Evolutionary conservation across 768 basidiomycete genomes (phyloP).

Genomic region (Amanita phalloides): DNA sequence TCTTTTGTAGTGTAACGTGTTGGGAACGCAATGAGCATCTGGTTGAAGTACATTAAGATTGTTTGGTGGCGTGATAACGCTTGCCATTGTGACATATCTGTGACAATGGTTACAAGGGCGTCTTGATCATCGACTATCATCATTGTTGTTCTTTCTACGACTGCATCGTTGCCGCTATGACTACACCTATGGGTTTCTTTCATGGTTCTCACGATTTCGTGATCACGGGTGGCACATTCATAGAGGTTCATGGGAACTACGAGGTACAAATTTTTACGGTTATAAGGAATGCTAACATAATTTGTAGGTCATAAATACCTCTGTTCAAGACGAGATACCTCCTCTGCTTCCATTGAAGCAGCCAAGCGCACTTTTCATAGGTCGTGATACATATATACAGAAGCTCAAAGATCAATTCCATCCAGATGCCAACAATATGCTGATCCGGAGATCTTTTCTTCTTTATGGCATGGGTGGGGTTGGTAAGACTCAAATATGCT

Average conservation of each 20-base stretch:
- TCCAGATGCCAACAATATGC: background rate
- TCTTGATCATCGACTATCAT: background rate
- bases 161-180: background rate
- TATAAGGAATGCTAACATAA: background rate
- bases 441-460: slow-evolving; percentile 5
- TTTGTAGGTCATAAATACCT: background rate
- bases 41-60: no score
- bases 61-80: no score
- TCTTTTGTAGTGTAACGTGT: no score
- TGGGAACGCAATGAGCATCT: no score
- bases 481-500: slow-evolving; percentile 13
- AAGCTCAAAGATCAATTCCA: slow-evolving; percentile 8
- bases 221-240: background rate
- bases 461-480: slow-evolving; percentile 12
- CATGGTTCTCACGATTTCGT: background rate
- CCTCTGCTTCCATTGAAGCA: background rate
- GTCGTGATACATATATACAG: slow-evolving; percentile 6
- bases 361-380: slow-evolving; percentile 8
- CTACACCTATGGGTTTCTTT: background rate
- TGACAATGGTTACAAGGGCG: background rate
- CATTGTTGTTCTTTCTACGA: background rate
- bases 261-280: background rate
- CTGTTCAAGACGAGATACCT: background rate
- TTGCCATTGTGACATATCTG: background rate
- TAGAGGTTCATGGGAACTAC: background rate